Evolutionary conservation across 2,329 filamentous ascomycete species (phyloP).

Genomic region (Xylariaceae sp.): DNA sequence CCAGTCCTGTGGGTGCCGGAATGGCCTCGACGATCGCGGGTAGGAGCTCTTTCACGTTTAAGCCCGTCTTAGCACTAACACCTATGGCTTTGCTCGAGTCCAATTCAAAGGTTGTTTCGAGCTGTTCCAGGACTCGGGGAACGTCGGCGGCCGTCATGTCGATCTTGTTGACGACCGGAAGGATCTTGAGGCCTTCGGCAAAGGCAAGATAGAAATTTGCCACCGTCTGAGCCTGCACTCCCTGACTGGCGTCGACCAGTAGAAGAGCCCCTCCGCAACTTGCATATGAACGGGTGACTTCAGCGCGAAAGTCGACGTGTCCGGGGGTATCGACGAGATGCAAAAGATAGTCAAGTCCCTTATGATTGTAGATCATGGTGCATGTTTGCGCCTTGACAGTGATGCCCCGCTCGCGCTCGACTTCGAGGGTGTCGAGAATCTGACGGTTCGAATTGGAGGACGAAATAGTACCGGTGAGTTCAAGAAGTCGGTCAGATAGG

Average conservation of each 20-base stretch:
- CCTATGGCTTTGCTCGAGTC: conserved; percentile 65
- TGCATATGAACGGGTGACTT: conserved; percentile 93
- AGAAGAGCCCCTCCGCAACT: conserved; percentile 91
- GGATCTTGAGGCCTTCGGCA: conserved; percentile 77
- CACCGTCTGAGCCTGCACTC: conserved; percentile 95
- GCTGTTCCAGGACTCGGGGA: conserved; percentile 79
- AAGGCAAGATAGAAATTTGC: conserved; percentile 99
- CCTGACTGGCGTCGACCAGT: conserved; percentile 93
- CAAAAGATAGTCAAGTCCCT: conserved; percentile 83
- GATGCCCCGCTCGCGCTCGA: conserved; percentile 92
- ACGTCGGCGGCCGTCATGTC: conserved; percentile 87
- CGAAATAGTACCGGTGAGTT: conserved; percentile 89
- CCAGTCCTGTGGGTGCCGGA: conserved; percentile 73
- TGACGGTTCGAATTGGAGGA: conserved; percentile 82
- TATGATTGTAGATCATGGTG: conserved; percentile 90
- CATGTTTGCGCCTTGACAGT: conserved; percentile 99
- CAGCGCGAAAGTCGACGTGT: conserved; percentile 95
- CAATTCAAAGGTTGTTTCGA: conserved; percentile 82
- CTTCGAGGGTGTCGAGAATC: conserved; percentile 93
- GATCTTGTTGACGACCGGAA: conserved; percentile 96
- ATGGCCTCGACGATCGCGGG: conserved; percentile 83
- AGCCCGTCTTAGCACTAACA: conserved; percentile 90
- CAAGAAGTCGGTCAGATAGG: conserved; percentile 84
- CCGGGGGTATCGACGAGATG: conserved; percentile 96
- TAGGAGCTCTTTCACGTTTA: conserved; percentile 79